A percentile compares a stretch with the other conserved stretches of the same genome.
Conservation (phyloP, 192 early-diverging fungal genomes). For the Umbelopsis sp. region DNA sequence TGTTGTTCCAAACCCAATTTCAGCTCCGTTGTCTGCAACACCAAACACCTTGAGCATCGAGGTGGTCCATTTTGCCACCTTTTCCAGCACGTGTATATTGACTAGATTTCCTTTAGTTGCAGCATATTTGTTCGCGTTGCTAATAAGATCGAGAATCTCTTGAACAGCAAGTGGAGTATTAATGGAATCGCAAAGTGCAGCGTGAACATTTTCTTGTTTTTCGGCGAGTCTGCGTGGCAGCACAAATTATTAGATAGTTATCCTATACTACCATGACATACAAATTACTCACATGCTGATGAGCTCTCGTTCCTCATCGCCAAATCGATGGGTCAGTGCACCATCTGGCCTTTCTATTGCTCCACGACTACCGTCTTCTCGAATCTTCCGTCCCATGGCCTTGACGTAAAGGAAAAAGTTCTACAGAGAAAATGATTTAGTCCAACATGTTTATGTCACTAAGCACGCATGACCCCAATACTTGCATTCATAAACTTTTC, state of each 20-base stretch:
- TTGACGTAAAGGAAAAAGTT: conserved; percentile 89
- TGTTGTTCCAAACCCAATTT: conserved; percentile 68
- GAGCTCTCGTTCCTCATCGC: conserved; percentile 72
- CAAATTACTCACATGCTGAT: conserved; percentile 50
- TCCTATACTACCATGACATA: not conserved
- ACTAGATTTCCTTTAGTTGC: conserved; percentile 53
- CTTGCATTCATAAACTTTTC: conserved; percentile 78
- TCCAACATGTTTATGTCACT: no score
- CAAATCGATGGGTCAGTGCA: conserved; percentile 64
- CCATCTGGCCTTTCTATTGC: conserved; percentile 33
- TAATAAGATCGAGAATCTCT: conserved; percentile 78
- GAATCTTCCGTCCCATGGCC: conserved; percentile 72
- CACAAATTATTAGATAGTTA: not conserved
- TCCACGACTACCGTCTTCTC: conserved; percentile 56
- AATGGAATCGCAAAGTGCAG: conserved; percentile 89
- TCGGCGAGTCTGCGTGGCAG: conserved; percentile 48
- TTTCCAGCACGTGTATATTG: conserved; percentile 73
- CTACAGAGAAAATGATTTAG: conserved; percentile 29
- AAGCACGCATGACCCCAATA: no score
- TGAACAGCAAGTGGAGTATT: conserved; percentile 84
- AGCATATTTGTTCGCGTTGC: conserved; percentile 81
- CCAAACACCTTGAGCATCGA: conserved; percentile 83
- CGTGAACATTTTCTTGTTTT: conserved; percentile 76
- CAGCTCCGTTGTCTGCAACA: conserved; percentile 63
- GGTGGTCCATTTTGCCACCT: conserved; percentile 81